Percentiles rank a stretch among this genome's conserved stretches.
Evolutionary conservation across 139 green algal species (phyloP).

Genomic region (Tetratostichococcus sp.): DNA sequence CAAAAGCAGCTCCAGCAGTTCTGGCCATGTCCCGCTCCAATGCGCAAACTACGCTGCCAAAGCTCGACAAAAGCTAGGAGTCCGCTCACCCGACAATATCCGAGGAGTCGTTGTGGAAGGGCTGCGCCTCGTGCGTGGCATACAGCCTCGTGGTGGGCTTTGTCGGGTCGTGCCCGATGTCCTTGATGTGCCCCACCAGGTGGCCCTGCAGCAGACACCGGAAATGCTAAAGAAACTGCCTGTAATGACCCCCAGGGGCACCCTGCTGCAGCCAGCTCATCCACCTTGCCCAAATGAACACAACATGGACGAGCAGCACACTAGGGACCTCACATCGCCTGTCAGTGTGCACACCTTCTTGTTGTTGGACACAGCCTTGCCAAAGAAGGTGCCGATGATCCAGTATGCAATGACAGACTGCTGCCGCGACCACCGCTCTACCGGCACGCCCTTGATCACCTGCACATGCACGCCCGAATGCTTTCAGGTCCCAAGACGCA

Average conservation of each 20-base stretch:
- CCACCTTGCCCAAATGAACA: no score
- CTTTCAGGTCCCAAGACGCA: no score
- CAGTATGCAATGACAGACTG: conserved; percentile 41
- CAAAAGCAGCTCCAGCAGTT: no score
- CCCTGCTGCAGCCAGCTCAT: no score
- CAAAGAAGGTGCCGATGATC: conserved; percentile 52
- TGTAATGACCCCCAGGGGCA: no score
- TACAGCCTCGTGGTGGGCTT: conserved; percentile 59
- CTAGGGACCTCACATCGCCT: no score
- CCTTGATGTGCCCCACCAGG: conserved; percentile 35
- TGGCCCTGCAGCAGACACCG: conserved; percentile 28
- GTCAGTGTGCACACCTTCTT: conserved; percentile 14
- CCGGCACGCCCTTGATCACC: conserved; percentile 37
- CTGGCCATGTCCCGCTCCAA: no score
- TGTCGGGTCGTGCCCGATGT: conserved; percentile 56
- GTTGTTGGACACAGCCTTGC: conserved; percentile 45
- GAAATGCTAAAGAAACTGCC: no score
- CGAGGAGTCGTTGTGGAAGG: conserved; percentile 49
- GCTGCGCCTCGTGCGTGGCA: conserved; percentile 48
- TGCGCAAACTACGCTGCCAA: no score
- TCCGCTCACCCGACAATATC: conserved; percentile 41
- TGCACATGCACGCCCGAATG: no score
- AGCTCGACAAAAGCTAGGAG: no score
- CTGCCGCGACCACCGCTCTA: conserved; percentile 35
- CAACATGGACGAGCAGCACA: no score